A percentile compares a stretch with the other conserved stretches of the same genome.
These are phyloP conservation scores for Backusella morwellensis DNA, from an alignment of 192 early-diverging fungal genomes.

Conservation along the genomic window DNA sequence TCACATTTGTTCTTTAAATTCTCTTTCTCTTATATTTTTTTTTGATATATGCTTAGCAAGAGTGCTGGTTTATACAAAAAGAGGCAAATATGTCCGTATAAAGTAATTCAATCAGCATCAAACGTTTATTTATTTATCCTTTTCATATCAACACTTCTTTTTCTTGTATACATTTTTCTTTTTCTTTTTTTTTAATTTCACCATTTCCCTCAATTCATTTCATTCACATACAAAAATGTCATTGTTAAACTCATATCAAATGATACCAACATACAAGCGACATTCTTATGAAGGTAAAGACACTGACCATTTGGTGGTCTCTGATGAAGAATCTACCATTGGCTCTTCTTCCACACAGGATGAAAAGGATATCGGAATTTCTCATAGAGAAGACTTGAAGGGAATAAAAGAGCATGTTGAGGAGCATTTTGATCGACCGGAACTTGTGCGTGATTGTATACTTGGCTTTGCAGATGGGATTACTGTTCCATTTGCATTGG, in stretches of 20 bases:
- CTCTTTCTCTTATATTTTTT: neutral
- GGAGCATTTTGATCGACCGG: conserved; percentile 39
- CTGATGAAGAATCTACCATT: conserved; percentile 5
- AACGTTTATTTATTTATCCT: neutral
- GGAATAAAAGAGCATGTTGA: conserved; percentile 24
- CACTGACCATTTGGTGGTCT: neutral
- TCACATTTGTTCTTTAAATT: neutral
- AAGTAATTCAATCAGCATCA: neutral
- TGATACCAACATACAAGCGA: neutral
- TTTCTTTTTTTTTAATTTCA: neutral
- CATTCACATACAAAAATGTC: neutral
- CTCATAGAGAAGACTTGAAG: conserved; percentile 13
- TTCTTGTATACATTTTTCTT: neutral
- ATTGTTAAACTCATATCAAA: neutral
- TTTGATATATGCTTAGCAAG: neutral
- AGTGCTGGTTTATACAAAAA: neutral
- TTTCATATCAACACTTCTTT: neutral
- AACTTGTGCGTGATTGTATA: conserved; percentile 41
- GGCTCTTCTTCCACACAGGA: neutral
- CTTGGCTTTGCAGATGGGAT: conserved; percentile 44
- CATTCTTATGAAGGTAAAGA: neutral
- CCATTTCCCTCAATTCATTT: neutral
- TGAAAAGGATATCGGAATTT: conserved; percentile 3
- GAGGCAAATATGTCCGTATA: neutral
- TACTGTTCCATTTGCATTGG: conserved; percentile 62